phyloP scores from a whole-genome alignment of 495 filamentous ascomycete genomes.

The Sabuloglossum arenarium region DNA sequence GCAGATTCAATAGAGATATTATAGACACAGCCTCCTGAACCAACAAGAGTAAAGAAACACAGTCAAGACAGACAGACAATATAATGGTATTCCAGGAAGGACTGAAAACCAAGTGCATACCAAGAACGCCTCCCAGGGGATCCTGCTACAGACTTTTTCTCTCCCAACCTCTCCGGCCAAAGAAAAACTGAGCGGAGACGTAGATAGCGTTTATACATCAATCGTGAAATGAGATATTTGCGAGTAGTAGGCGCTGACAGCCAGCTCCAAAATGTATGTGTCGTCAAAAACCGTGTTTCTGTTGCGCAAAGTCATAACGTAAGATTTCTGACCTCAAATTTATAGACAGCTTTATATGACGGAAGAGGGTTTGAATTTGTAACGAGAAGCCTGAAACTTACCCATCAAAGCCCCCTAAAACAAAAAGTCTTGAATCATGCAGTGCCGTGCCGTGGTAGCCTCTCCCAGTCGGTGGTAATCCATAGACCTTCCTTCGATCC shows the following conservation, averaged over 20 bases:
- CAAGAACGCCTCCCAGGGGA: no score
- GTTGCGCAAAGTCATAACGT: neutral
- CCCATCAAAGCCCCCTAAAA: slow-evolving; percentile 43
- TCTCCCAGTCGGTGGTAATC: slow-evolving; percentile 34
- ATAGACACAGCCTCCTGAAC: no score
- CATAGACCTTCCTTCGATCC: slow-evolving; percentile 40
- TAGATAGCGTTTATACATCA: slow-evolving; percentile 25
- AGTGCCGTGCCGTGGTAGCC: slow-evolving; percentile 43
- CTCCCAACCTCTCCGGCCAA: no score
- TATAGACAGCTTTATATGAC: no score
- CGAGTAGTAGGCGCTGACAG: slow-evolving; percentile 43
- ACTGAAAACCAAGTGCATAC: no score
- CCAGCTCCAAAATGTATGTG: slow-evolving; percentile 39
- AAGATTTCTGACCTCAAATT: neutral
- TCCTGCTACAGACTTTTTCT: no score
- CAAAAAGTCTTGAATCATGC: slow-evolving; percentile 34
- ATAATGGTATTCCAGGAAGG: no score
- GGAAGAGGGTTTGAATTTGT: no score
- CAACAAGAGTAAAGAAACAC: no score
- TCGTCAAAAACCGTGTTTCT: slow-evolving; percentile 39
- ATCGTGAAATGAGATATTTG: slow-evolving; percentile 48
- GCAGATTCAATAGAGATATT: no score
- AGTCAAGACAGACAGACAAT: no score
- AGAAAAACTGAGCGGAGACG: neutral
- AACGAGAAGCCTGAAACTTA: slow-evolving; percentile 5